Evolutionary conservation across 441 rosid species (phyloP).

Genomic region (Mallotus repandus): DNA sequence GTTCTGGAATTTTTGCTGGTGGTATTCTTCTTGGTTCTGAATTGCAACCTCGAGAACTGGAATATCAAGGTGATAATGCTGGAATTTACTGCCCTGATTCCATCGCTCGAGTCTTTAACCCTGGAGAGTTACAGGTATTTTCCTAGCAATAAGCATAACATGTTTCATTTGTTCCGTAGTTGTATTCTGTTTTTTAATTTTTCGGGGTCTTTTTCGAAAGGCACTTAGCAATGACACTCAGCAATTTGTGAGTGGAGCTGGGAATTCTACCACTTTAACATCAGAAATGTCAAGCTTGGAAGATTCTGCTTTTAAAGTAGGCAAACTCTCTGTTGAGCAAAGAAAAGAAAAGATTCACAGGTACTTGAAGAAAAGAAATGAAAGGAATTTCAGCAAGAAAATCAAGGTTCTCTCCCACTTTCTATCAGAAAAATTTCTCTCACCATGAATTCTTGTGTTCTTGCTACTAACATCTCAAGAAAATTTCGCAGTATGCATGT

Average conservation of each 20-base stretch:
- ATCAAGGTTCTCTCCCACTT: slow-evolving; percentile 56
- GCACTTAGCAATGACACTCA: slow-evolving; percentile 47
- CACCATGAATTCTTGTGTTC: background rate
- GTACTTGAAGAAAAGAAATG: slow-evolving; percentile 92
- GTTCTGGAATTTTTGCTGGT: slow-evolving; percentile 46
- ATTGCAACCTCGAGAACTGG: slow-evolving; percentile 52
- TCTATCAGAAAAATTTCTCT: background rate
- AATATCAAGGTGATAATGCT: slow-evolving; percentile 62
- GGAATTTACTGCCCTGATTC: slow-evolving; percentile 60
- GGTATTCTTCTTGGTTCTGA: slow-evolving; percentile 46
- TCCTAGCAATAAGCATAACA: background rate
- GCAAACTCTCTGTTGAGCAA: slow-evolving; percentile 76
- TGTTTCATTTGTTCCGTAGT: background rate
- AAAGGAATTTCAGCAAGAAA: slow-evolving; percentile 97
- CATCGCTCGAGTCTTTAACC: slow-evolving; percentile 32
- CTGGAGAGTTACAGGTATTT: slow-evolving; percentile 58
- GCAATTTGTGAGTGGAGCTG: slow-evolving; percentile 41
- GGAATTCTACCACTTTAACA: slow-evolving; percentile 48
- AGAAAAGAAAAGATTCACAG: slow-evolving; percentile 92
- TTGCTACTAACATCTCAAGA: background rate
- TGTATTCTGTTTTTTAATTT: background rate
- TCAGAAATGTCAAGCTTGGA: slow-evolving; percentile 78
- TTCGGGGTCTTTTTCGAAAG: slow-evolving; percentile 28
- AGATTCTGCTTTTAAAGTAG: slow-evolving; percentile 63
- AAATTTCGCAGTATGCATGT: slow-evolving; percentile 72